Base-by-base conservation (phyloP, 2,329 filamentous ascomycete species). In the Sclerotiophoma versabilis region DNA sequence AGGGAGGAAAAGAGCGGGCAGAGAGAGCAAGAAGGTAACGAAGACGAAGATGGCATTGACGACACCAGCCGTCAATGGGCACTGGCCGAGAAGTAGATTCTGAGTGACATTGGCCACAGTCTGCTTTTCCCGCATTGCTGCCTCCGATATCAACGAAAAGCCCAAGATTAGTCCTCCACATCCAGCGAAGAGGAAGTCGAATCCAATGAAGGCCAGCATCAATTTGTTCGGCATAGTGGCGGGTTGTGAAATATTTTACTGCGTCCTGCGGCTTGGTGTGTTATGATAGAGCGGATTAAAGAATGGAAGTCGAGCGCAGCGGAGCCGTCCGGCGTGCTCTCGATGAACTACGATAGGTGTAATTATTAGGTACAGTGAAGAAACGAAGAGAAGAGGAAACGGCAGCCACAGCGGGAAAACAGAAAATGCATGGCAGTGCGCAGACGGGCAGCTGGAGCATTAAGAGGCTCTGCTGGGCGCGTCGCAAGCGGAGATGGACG, bases 31-130 rank as follows among this genome's bases (percentile, higher is more conserved):
- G 74, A 92, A 92, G 20, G 87, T 86, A 64, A 85, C 69, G 73
- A 93, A 86, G 71, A 92, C 84, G 68, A 93, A 79, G 66, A 87
- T 80, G 57, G 87, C 84, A 73, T 93, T 93, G 69, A 82, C 86
- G 59, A 93, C 85, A 54, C 87, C 88, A 46, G 87, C 89, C 84
- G 75, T 81, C 53, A 84, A 69, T 19, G 84, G 83, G 66, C 80
- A 82, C 66, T 80, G 73, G 45, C 71, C 70, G 45, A 86, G 76
- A 44, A 86, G 71, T 42, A 86, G 63, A 59, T 83, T 77, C 39
- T 76, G 72, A 17, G 82, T 81, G 43, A 84, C 79, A 58, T 79
- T 83, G 34, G 76, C 67, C 27, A 79, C 62, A 10, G 77, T 82
- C n/a, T 76, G 77, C 19, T 66, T 68, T 15, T 74, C 67, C 25